A percentile compares a stretch with the other conserved stretches of the same genome.
These are phyloP conservation scores for Myrmaecium sp. DNA, from an alignment of 2,329 filamentous ascomycete species.

Conservation along the genomic window DNA sequence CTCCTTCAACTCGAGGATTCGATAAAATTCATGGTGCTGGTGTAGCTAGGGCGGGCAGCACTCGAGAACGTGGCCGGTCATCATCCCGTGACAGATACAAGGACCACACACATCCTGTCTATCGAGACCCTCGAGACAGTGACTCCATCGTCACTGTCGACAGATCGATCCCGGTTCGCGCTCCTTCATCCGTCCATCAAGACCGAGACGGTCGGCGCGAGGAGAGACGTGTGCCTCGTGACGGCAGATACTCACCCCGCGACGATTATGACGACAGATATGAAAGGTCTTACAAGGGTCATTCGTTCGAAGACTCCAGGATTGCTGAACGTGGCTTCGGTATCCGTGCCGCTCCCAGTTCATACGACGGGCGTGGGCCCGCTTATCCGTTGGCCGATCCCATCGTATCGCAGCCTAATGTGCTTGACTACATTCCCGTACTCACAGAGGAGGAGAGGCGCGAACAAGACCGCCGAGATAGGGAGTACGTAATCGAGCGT, in stretches of 20 bases:
- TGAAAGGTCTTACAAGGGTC: constrained; percentile 20
- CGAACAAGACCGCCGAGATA: constrained; percentile 5
- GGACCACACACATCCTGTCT: too few relatives aligned
- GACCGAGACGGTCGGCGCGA: constrained; percentile 27
- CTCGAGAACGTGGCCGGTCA: constrained; percentile 10
- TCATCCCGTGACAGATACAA: constrained; percentile 16
- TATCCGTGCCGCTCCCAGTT: constrained; percentile 16
- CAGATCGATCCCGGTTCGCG: too few relatives aligned
- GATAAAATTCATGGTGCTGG: constrained; percentile 45
- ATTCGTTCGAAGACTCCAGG: constrained; percentile 25
- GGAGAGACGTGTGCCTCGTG: constrained; percentile 17
- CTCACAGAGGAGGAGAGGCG: constrained; percentile 4
- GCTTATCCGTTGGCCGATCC: constrained; percentile 2
- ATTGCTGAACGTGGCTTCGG: constrained; percentile 31
- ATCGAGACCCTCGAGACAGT: constrained; percentile 12
- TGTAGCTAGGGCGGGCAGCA: constrained; percentile 7
- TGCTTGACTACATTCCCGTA: constrained; percentile 3
- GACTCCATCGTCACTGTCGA: too few relatives aligned
- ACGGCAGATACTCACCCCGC: constrained; percentile 13
- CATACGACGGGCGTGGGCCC: constrained; percentile 7
- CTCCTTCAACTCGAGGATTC: constrained; percentile 53
- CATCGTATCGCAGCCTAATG: constrained; percentile 1
- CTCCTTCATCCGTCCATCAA: constrained; percentile 29
- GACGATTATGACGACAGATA: constrained; percentile 26
- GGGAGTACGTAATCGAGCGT: constrained; percentile 6